Evolutionary conservation across 306 rosid genomes (phyloP).

Genomic region (Vicia villosa): DNA sequence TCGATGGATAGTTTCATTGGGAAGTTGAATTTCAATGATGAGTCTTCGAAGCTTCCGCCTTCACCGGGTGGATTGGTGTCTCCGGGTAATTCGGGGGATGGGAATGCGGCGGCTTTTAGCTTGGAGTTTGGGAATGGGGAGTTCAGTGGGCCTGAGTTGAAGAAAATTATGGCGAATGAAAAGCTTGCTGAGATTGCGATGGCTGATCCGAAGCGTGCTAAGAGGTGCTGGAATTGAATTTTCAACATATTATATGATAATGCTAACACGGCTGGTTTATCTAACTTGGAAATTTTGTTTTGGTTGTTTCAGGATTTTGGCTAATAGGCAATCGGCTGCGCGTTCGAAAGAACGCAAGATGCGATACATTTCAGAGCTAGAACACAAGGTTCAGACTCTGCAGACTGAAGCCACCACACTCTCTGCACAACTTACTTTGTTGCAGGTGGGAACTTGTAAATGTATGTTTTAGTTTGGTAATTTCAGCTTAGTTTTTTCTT

Average conservation of each 20-base stretch:
- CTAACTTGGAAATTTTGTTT: neutral
- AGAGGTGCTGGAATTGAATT: constrained; percentile 53
- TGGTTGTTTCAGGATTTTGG: constrained; percentile 67
- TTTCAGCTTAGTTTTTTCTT: neutral
- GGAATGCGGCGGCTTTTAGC: constrained; percentile 67
- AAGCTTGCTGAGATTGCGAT: constrained; percentile 93
- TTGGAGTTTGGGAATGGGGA: constrained; percentile 95
- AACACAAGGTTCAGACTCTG: constrained; percentile 92
- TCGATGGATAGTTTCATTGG: constrained; percentile 96
- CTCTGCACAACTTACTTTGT: constrained; percentile 84
- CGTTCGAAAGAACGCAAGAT: constrained; percentile 92
- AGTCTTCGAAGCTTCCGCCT: constrained; percentile 68
- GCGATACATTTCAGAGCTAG: constrained; percentile 91
- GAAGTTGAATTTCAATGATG: constrained; percentile 75
- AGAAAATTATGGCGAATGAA: constrained; percentile 95
- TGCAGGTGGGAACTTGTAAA: constrained; percentile 62
- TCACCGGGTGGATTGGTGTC: constrained; percentile 72
- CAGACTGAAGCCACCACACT: constrained; percentile 95
- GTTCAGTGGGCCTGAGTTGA: constrained; percentile 91
- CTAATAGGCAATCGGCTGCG: constrained; percentile 95
- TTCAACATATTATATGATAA: neutral
- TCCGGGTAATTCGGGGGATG: constrained; percentile 53
- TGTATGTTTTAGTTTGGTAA: constrained; percentile 3
- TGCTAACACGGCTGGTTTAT: neutral
- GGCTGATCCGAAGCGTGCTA: constrained; percentile 91